These are phyloP conservation scores for Aspergillus bridgeri DNA, from an alignment of 495 filamentous ascomycete genomes.

Conservation along the genomic window DNA sequence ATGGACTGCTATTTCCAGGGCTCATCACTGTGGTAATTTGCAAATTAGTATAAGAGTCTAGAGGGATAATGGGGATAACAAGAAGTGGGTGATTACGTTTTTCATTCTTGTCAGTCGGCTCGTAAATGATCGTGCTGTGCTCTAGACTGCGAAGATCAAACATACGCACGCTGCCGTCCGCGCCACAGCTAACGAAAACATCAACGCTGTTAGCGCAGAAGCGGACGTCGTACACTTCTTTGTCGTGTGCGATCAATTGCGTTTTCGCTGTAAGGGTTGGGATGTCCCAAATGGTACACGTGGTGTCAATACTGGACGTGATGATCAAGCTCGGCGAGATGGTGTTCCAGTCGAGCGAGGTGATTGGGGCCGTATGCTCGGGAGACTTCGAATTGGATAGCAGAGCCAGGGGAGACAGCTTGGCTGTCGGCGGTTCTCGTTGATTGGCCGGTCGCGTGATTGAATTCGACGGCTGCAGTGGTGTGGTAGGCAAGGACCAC, in stretches of 20 bases:
- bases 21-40: constrained; percentile 32
- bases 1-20: constrained; percentile 57
- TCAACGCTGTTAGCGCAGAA: constrained; percentile 96
- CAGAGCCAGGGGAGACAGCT: constrained; percentile 88
- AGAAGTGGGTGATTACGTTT: constrained; percentile 54
- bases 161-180: constrained; percentile 97
- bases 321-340: constrained; percentile 96
- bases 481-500: constrained; percentile 76
- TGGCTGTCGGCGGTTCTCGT: constrained; percentile 66
- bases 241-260: constrained; percentile 97
- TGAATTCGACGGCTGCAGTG: constrained; percentile 56
- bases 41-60: constrained; percentile 4
- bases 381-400: constrained; percentile 97
- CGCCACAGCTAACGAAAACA: constrained; percentile 96
- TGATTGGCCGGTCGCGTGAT: constrained; percentile 67
- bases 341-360: constrained; percentile 96
- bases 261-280: constrained; percentile 97
- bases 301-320: constrained; percentile 97
- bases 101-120: constrained; percentile 86
- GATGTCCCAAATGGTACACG: constrained; percentile 99
- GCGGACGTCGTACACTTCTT: constrained; percentile 97
- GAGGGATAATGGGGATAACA: not conserved
- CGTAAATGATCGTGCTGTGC: constrained; percentile 98
- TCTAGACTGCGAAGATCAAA: constrained; percentile 96
- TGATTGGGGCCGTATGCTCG: constrained; percentile 94